Evolutionary conservation across 2,329 filamentous ascomycete genomes (phyloP), one percentile per base, ranked within the genome.

Genomic region (Venturia oleaginea): DNA sequence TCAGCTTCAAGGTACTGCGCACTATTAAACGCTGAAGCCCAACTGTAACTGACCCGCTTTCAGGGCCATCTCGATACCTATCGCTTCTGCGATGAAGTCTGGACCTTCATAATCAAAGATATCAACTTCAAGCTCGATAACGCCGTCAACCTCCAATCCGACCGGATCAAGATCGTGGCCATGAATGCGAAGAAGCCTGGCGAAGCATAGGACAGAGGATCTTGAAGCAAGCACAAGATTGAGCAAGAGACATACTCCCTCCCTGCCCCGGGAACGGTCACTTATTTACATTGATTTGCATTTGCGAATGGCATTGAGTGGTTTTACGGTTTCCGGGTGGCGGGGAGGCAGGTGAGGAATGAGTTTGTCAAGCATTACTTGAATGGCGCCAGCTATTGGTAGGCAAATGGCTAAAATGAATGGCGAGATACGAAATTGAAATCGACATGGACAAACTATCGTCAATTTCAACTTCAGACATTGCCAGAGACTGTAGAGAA

Each of bases 41-140:
- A 15, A 15, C 38, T 40, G n/a, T 30, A n/a, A 4, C 30, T 57
- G 10, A 57, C 15, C 5, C 19, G 6, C 3, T 22, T 34, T 5
- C 34, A 97, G 93, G 94, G 94, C 59, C 94, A 95, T 74, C 87
- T 99, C 68, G 92, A 97, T 75, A 97, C 94, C 19, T 99, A 99
- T 81, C 89, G 94, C 70, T 99, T 99, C 83, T 99, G 94, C 80
- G 94, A 99, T 78, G 94, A 99, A 79, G 94, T 99, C 66, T 99
- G 94, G 94, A 99, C 94, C 1, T 99, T 99, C 76, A 84, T 99
- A 65, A 96, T 99, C 78, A 97, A 97, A 78, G 94, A 97, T 69
- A 92, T 97, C 64, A 92, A 88, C n/a, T 97, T 99, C 81, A 99
- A 99, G 80, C 88, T 97, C 80, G 93, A 97, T 71, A 91, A 89